Evolutionary conservation across 1,139 yeast species (phyloP).

Genomic region (Candida gigantensis): DNA sequence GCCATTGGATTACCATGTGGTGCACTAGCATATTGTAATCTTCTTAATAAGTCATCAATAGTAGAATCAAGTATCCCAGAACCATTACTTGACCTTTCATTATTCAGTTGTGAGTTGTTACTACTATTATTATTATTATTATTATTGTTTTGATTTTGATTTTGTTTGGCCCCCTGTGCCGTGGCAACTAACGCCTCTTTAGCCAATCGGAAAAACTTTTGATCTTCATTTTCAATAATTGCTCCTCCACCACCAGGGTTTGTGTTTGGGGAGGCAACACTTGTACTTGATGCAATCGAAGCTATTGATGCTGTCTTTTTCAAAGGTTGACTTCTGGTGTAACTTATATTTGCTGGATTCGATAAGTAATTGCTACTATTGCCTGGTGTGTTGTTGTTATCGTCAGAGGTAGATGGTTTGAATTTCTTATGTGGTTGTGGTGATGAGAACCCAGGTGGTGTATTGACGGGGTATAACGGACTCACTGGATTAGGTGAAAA

Average conservation of each 20-base stretch:
- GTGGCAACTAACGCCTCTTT: slow-evolving; percentile 51
- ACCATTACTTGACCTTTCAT: slow-evolving; percentile 9
- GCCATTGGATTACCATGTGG: slow-evolving; percentile 55
- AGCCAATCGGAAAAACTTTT: slow-evolving; percentile 42
- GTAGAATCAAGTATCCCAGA: slow-evolving; percentile 51
- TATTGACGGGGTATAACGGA: slow-evolving; percentile 12
- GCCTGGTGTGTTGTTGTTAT: slow-evolving; percentile 2
- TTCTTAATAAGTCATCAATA: slow-evolving; percentile 47
- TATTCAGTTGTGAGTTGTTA: too few relatives aligned
- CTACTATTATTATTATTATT: slow-evolving; percentile 19
- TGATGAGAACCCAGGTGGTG: slow-evolving; percentile 8
- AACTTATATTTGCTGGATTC: slow-evolving; percentile 14
- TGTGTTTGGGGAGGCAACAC: too few relatives aligned
- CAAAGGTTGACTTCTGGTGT: slow-evolving; percentile 11
- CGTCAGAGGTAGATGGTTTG: slow-evolving; percentile 1
- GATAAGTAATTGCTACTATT: slow-evolving; percentile 3
- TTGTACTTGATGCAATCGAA: too few relatives aligned
- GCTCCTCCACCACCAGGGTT: too few relatives aligned
- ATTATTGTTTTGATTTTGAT: neutral
- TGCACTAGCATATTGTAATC: slow-evolving; percentile 55
- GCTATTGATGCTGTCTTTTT: too few relatives aligned
- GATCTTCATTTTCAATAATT: slow-evolving; percentile 33
- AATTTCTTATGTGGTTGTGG: slow-evolving; percentile 2
- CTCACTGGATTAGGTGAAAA: slow-evolving; percentile 14
- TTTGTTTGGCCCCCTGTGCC: slow-evolving; percentile 28